These are phyloP conservation scores for Pleoardoris graminearum DNA, from an alignment of 2,329 filamentous ascomycete species.

Conservation along the genomic window DNA sequence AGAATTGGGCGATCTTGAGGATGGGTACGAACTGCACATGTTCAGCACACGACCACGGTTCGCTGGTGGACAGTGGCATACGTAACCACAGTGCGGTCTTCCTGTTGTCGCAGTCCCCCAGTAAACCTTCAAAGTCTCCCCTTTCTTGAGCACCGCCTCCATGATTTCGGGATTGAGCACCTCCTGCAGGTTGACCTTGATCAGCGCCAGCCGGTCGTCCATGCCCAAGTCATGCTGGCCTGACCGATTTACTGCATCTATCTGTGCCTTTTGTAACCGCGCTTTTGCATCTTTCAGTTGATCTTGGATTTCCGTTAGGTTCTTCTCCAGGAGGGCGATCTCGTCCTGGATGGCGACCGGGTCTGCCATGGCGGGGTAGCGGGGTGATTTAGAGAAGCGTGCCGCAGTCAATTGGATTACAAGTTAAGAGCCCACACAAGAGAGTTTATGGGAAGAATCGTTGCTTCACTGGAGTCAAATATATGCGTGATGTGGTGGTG, in stretches of 20 bases:
- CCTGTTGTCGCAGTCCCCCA: slow-evolving; percentile 88
- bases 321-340: slow-evolving; percentile 39
- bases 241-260: slow-evolving; percentile 20
- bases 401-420: background rate
- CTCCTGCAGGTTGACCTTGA: slow-evolving; percentile 80
- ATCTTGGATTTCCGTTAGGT: slow-evolving; percentile 33
- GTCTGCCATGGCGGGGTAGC: slow-evolving; percentile 38
- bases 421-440: background rate
- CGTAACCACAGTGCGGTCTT: slow-evolving; percentile 84
- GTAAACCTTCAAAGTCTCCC: slow-evolving; percentile 74
- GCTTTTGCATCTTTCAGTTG: slow-evolving; percentile 37
- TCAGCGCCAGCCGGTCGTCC: slow-evolving; percentile 71
- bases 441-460: background rate
- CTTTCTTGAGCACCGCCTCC: slow-evolving; percentile 68
- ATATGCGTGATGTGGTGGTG: background rate
- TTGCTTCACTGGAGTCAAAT: background rate
- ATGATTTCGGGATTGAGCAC: slow-evolving; percentile 83
- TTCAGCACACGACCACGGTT: slow-evolving; percentile 11
- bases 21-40: slow-evolving; percentile 69
- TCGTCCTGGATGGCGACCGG: slow-evolving; percentile 35
- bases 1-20: slow-evolving; percentile 86
- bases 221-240: slow-evolving; percentile 45
- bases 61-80: slow-evolving; percentile 18
- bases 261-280: slow-evolving; percentile 31
- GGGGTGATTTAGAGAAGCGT: background rate